Percentiles rank a stretch among this genome's conserved stretches.
These are phyloP conservation scores for Hippophae gyantsensis DNA, from an alignment of 306 rosid species.

Conservation along the genomic window DNA sequence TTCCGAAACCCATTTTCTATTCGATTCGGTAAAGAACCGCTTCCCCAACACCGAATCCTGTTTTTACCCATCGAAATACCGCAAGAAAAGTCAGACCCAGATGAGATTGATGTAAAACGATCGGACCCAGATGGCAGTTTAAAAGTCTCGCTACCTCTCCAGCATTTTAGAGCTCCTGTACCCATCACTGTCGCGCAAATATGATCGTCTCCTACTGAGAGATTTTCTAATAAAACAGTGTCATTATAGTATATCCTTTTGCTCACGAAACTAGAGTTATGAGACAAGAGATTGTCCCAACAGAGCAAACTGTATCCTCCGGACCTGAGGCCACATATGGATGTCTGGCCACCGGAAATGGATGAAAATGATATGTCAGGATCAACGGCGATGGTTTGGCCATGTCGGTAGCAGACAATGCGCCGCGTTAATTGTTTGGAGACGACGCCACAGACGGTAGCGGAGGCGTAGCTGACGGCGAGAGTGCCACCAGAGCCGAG, in stretches of 20 bases:
- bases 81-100: constrained; percentile 77
- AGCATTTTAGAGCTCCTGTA: constrained; percentile 39
- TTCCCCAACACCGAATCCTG: constrained; percentile 64
- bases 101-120: constrained; percentile 46
- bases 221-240: constrained; percentile 37
- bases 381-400: constrained; percentile 19
- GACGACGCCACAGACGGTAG: constrained; percentile 64
- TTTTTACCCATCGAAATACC: constrained; percentile 33
- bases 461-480: constrained; percentile 40
- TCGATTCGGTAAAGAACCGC: constrained; percentile 1
- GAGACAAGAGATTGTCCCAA: constrained; percentile 33
- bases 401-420: constrained; percentile 52
- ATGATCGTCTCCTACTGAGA: constrained; percentile 55
- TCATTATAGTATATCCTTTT: constrained; percentile 36
- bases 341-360: constrained; percentile 57
- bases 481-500: constrained; percentile 74
- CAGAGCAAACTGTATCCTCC: constrained; percentile 43
- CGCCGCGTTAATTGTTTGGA: constrained; percentile 35
- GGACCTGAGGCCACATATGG: constrained; percentile 61
- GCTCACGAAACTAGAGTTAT: constrained; percentile 13
- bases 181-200: constrained; percentile 50
- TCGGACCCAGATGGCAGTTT: constrained; percentile 20
- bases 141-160: constrained; percentile 31
- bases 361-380: constrained; percentile 48
- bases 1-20: constrained; percentile 41